Evolutionary conservation across 2,329 filamentous ascomycete species (phyloP).

Genomic region (Apiospora kogelbergensis): DNA sequence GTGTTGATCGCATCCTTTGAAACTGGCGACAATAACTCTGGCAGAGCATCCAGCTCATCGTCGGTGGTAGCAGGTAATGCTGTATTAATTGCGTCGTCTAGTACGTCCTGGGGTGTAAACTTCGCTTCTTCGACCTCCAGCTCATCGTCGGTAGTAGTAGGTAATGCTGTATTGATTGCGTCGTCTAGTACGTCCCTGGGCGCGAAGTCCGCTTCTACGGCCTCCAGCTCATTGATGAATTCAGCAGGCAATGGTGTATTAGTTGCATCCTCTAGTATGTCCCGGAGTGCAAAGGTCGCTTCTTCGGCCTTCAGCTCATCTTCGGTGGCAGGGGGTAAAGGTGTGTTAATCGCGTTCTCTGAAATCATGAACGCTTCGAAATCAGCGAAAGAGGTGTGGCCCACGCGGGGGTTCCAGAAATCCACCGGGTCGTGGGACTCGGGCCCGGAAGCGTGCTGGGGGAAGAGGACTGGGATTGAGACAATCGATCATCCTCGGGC

Average conservation of each 20-base stretch:
- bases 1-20: not conserved
- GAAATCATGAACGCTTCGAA: not conserved
- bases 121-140: not conserved
- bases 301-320: not conserved
- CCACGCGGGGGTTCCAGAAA: not conserved
- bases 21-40: not conserved
- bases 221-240: not conserved
- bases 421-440: constrained; percentile 13
- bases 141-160: not conserved
- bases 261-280: not conserved
- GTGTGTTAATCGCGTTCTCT: not conserved
- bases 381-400: not conserved
- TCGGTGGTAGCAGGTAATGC: not conserved
- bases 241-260: not conserved
- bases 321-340: not conserved
- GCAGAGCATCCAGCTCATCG: not conserved
- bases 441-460: not conserved
- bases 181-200: not conserved
- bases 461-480: not conserved
- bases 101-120: not conserved
- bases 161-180: not conserved
- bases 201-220: too few relatives aligned
- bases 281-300: not conserved
- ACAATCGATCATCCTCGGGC: constrained; percentile 41
- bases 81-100: not conserved